Percentiles rank a stretch among this genome's conserved stretches.
Evolutionary conservation across 768 basidiomycete species (phyloP).

Genomic region (Lentinus tigrinus): DNA sequence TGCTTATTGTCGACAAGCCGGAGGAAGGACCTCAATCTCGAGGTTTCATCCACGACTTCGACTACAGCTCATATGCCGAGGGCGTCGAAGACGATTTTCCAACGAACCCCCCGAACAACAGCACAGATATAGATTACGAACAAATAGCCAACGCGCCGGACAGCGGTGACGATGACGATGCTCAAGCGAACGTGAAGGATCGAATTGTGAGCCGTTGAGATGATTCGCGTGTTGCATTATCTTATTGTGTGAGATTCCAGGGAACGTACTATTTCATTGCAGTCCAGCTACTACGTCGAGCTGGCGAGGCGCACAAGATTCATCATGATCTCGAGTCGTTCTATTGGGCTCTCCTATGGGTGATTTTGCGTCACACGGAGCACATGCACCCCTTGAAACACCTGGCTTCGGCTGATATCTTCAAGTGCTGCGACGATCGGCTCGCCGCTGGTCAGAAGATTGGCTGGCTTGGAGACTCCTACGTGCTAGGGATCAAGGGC

Average conservation of each 20-base stretch:
- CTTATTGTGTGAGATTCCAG: background rate
- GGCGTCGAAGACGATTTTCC: background rate
- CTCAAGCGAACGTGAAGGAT: background rate
- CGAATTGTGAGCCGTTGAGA: background rate
- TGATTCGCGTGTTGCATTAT: background rate
- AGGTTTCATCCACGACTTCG: constrained; percentile 9
- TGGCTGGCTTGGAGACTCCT: background rate
- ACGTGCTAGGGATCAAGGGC: background rate
- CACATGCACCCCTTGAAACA: background rate
- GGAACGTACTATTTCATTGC: constrained; percentile 10
- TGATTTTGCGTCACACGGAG: constrained; percentile 5
- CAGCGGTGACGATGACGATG: background rate
- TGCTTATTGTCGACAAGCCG: constrained; percentile 11
- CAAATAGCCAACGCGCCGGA: no score
- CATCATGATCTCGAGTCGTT: constrained; percentile 9
- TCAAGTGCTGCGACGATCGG: background rate
- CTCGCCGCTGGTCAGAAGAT: background rate
- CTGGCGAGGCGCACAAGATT: background rate
- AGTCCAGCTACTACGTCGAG: background rate
- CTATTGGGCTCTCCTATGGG: constrained; percentile 12
- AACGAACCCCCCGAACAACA: background rate
- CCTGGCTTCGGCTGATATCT: background rate
- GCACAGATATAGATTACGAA: background rate
- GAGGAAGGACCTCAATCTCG: background rate
- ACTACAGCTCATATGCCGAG: background rate